Evolutionary conservation across 768 basidiomycete genomes (phyloP).

Genomic region (Harrya chromipes): DNA sequence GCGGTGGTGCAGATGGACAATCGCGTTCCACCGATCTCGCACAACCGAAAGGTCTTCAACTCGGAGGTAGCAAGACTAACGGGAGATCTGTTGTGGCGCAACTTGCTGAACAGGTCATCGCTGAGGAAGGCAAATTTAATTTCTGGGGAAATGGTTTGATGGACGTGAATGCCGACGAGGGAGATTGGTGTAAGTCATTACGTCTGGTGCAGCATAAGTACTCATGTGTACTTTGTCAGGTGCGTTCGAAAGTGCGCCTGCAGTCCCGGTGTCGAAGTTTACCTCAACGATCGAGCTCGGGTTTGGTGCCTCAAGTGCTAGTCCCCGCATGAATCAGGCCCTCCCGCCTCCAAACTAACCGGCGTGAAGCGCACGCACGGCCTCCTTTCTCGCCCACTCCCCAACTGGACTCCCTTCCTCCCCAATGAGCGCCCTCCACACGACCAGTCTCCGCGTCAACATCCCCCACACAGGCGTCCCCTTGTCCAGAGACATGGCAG

Average conservation of each 20-base stretch:
- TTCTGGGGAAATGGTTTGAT: conserved; percentile 86
- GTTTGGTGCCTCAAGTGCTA: conserved; percentile 18
- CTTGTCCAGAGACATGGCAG: too few relatives aligned
- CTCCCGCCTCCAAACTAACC: too few relatives aligned
- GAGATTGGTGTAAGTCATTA: conserved; percentile 84
- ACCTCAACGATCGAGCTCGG: conserved; percentile 24
- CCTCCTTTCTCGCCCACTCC: too few relatives aligned
- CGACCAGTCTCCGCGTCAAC: too few relatives aligned
- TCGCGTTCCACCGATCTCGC: conserved; percentile 21
- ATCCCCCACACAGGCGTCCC: too few relatives aligned
- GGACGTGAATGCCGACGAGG: conserved; percentile 89
- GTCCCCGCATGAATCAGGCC: too few relatives aligned
- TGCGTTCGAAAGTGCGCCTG: conserved; percentile 66
- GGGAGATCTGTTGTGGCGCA: conserved; percentile 46
- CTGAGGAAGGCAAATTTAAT: conserved; percentile 39
- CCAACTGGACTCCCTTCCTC: too few relatives aligned
- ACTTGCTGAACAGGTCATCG: conserved; percentile 54
- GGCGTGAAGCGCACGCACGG: background rate
- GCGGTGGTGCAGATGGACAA: background rate
- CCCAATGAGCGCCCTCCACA: too few relatives aligned
- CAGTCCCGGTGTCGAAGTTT: conserved; percentile 26
- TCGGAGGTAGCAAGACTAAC: conserved; percentile 55
- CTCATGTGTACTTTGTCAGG: conserved; percentile 38
- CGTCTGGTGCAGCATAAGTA: background rate
- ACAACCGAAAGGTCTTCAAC: conserved; percentile 62